Evolutionary conservation across 768 basidiomycete genomes (phyloP).

Genomic region (Lactarius quietus): DNA sequence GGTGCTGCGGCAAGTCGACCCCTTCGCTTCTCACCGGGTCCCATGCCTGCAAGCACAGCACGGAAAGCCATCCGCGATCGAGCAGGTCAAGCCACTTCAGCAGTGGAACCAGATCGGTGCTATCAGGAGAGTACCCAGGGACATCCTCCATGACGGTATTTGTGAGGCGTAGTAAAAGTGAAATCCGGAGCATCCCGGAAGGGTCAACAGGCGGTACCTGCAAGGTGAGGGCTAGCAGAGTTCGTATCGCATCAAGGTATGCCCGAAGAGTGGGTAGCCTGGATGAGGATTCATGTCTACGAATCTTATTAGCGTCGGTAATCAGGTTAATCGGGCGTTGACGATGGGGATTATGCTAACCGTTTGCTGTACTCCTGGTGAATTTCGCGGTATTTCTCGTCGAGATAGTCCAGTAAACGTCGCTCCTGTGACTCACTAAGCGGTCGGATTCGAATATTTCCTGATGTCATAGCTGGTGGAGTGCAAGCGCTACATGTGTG

Average conservation of each 20-base stretch:
- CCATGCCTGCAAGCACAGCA: slow-evolving; percentile 65
- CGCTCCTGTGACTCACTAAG: slow-evolving; percentile 49
- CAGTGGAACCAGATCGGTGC: slow-evolving; percentile 46
- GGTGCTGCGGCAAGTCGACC: slow-evolving; percentile 42
- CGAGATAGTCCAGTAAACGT: slow-evolving; percentile 59
- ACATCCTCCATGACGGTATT: slow-evolving; percentile 60
- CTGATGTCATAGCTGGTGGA: background rate
- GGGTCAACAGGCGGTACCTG: slow-evolving; percentile 74
- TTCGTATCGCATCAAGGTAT: slow-evolving; percentile 57
- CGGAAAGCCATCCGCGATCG: slow-evolving; percentile 69
- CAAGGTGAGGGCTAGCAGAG: slow-evolving; percentile 57
- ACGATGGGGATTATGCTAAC: slow-evolving; percentile 38
- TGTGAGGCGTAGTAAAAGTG: slow-evolving; percentile 68
- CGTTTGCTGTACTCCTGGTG: slow-evolving; percentile 74
- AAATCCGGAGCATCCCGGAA: slow-evolving; percentile 61
- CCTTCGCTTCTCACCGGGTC: slow-evolving; percentile 46
- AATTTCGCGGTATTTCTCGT: slow-evolving; percentile 59
- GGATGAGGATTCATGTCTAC: slow-evolving; percentile 44
- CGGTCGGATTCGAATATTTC: slow-evolving; percentile 5
- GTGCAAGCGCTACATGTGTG: too few relatives aligned
- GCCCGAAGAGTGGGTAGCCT: slow-evolving; percentile 52
- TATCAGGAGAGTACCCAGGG: slow-evolving; percentile 53
- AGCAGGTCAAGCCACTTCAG: slow-evolving; percentile 69
- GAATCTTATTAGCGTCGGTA: background rate
- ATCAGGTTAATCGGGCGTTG: too few relatives aligned